Evolutionary conservation across 1,284 basidiomycete genomes (phyloP).

Genomic region (Neonothopanus nambi): DNA sequence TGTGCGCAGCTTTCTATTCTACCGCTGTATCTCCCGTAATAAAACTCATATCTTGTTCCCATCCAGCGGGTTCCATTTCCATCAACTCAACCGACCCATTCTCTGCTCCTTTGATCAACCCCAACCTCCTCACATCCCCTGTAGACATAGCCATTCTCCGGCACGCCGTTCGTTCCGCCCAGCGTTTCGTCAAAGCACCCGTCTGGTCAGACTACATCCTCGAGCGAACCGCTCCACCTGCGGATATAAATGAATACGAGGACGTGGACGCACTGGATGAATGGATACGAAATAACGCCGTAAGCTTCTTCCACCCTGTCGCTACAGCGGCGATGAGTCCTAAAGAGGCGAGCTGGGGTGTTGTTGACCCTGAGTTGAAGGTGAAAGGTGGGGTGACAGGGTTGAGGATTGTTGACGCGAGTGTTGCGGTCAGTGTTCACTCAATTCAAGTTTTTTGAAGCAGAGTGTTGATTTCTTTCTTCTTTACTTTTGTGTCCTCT

Average conservation of each 20-base stretch:
- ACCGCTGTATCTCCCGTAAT: conserved; percentile 6
- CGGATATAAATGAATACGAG: conserved; percentile 1
- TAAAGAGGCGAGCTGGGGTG: conserved; percentile 10
- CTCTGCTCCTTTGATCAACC: conserved; percentile 17
- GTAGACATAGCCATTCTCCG: conserved; percentile 19
- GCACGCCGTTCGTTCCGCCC: conserved; percentile 6
- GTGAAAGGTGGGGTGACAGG: conserved; percentile 16
- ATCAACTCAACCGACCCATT: conserved; percentile 19
- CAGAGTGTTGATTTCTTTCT: background rate
- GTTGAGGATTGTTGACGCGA: conserved; percentile 19
- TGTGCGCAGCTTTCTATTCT: background rate
- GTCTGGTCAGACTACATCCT: conserved; percentile 20
- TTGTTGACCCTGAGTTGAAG: conserved; percentile 18
- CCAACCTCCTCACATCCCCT: conserved; percentile 15
- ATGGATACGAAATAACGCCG: conserved; percentile 16
- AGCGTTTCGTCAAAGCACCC: conserved; percentile 17
- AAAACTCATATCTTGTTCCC: background rate
- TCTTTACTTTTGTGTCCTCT: background rate
- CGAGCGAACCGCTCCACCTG: background rate
- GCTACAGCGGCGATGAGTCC: conserved; percentile 15
- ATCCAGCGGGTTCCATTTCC: conserved; percentile 18
- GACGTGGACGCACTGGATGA: conserved; percentile 17
- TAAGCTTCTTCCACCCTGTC: conserved; percentile 15
- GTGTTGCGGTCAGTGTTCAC: conserved; percentile 38
- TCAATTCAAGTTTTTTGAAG: conserved; percentile 32